Conservation (phyloP, 1,139 yeast species). For the Geotrichum bryndzae region DNA sequence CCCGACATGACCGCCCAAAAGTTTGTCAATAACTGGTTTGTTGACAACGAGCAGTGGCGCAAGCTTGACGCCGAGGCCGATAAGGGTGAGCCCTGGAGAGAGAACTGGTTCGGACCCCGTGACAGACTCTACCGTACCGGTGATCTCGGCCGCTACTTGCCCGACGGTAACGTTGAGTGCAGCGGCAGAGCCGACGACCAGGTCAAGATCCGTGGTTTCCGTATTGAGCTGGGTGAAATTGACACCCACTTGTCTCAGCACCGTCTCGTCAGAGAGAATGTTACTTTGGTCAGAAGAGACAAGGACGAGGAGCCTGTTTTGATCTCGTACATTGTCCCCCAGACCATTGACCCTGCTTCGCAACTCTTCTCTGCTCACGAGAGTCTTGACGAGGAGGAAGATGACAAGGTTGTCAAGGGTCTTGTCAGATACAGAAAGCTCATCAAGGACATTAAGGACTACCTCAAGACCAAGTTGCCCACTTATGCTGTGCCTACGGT, state of each 20-base stretch:
- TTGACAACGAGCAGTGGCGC: conserved; percentile 53
- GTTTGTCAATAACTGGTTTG: conserved; percentile 87
- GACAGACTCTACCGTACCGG: conserved; percentile 96
- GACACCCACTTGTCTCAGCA: conserved; percentile 95
- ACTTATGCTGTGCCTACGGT: conserved; percentile 90
- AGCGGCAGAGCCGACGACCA: conserved; percentile 99
- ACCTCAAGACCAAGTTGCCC: conserved; percentile 84
- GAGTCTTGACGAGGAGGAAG: conserved; percentile 45
- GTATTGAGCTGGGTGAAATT: conserved; percentile 96
- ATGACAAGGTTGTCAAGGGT: conserved; percentile 57
- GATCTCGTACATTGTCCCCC: conserved; percentile 88
- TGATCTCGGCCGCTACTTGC: conserved; percentile 91
- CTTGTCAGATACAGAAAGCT: conserved; percentile 69
- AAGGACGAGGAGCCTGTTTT: conserved; percentile 88
- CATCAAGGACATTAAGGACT: conserved; percentile 71
- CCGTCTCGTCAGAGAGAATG: conserved; percentile 82
- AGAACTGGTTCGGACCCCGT: conserved; percentile 86
- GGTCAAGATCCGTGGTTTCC: conserved; percentile 95
- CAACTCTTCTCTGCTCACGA: conserved; percentile 40
- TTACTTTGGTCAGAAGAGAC: conserved; percentile 88
- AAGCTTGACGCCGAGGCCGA: conserved; percentile 43
- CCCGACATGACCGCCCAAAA: conserved; percentile 85
- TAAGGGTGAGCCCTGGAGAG: conserved; percentile 61
- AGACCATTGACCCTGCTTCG: conserved; percentile 44
- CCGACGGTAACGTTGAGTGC: conserved; percentile 97